Evolutionary conservation across 768 basidiomycete genomes (phyloP).

Genomic region (Boletus vermiculosoides): DNA sequence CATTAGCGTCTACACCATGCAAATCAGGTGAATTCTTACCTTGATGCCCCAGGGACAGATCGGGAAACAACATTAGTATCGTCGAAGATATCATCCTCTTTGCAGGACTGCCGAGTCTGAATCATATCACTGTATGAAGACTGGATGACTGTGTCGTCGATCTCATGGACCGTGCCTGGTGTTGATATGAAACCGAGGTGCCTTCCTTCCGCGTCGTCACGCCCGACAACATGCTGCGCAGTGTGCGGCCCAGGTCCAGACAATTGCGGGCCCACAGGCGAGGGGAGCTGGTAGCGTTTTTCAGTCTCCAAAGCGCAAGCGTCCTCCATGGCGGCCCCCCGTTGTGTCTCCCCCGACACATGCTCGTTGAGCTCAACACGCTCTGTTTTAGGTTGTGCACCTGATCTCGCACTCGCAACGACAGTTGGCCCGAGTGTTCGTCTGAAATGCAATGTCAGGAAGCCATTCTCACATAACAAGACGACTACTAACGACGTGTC

Average conservation of each 20-base stretch:
- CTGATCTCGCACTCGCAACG: not conserved
- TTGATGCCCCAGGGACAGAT: not conserved
- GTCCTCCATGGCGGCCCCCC: not conserved
- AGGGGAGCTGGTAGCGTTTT: not conserved
- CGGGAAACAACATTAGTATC: not conserved
- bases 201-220: not conserved
- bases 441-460: slow-evolving; percentile 8
- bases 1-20: not conserved
- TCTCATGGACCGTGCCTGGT: not conserved
- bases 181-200: not conserved
- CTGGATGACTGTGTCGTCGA: not conserved
- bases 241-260: not conserved
- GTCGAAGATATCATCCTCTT: not conserved
- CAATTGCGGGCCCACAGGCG: not conserved
- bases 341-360: not conserved
- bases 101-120: not conserved
- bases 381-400: not conserved
- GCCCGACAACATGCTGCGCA: not conserved
- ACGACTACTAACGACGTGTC: slow-evolving; percentile 5
- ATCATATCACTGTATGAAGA: not conserved
- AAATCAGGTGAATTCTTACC: not conserved
- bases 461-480: not conserved
- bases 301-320: not conserved
- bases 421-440: not conserved
- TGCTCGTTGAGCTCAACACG: not conserved